phyloP scores from a whole-genome alignment of 163 green algal genomes.

The Chlamydomonas reinhardtii region DNA sequence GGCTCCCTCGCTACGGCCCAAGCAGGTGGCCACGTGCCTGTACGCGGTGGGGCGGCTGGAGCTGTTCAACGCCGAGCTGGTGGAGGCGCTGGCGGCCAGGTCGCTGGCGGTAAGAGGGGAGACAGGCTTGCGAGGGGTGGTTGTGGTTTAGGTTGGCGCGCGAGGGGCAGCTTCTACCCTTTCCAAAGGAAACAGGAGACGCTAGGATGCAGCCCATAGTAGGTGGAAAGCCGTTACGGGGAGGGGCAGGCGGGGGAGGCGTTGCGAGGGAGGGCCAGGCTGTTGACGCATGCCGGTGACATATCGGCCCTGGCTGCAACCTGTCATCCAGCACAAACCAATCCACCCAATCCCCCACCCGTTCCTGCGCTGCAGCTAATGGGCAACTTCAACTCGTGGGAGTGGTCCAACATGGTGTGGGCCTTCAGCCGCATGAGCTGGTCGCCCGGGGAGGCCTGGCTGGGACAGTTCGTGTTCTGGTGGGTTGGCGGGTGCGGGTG shows the following conservation, averaged over 20 bases:
- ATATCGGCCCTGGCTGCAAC: no score
- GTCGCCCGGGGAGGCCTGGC: slow-evolving; percentile 31
- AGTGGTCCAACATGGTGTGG: slow-evolving; percentile 50
- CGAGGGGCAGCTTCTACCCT: no score
- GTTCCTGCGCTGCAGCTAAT: slow-evolving; percentile 19
- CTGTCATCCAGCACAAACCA: no score
- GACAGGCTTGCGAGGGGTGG: no score
- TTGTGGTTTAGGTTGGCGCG: no score
- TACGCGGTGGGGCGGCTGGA: slow-evolving; percentile 48
- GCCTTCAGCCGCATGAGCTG: slow-evolving; percentile 51
- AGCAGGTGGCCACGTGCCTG: slow-evolving; percentile 43
- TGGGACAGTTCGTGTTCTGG: slow-evolving; percentile 34
- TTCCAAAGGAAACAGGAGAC: no score
- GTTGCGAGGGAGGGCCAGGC: no score
- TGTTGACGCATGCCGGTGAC: no score
- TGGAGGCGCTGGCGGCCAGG: slow-evolving; percentile 13
- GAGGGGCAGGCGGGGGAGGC: no score
- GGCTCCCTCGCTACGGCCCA: slow-evolving; percentile 7
- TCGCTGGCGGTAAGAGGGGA: slow-evolving; percentile 7
- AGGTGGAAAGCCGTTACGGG: no score
- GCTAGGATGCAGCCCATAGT: no score
- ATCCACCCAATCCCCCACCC: no score
- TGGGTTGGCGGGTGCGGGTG: not conserved
- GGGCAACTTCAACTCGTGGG: slow-evolving; percentile 45
- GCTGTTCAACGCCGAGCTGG: slow-evolving; percentile 53